These are phyloP conservation scores for Trametes versicolor DNA, from an alignment of 1,284 basidiomycete species.

Conservation along the genomic window DNA sequence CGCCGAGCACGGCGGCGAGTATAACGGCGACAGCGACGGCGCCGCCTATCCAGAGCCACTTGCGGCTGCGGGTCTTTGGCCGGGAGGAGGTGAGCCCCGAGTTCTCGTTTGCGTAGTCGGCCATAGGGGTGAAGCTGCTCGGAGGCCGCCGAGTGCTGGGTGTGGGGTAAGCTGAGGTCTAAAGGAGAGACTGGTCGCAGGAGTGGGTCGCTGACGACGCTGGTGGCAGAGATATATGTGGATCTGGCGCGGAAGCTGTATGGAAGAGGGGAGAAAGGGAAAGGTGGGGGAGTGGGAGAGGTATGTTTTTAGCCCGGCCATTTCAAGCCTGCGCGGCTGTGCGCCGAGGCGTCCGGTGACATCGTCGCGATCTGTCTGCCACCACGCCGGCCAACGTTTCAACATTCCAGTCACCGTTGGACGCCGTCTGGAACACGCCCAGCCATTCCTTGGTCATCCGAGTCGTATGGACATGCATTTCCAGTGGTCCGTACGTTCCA, in stretches of 20 bases:
- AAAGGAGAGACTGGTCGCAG: conserved; percentile 32
- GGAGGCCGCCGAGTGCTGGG: conserved; percentile 24
- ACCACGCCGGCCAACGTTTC: background rate
- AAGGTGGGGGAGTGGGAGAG: conserved; percentile 1
- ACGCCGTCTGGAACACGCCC: conserved; percentile 8
- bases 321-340: conserved; percentile 20
- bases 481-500: background rate
- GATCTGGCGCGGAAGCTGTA: conserved; percentile 8
- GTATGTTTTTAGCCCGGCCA: conserved; percentile 24
- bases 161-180: conserved; percentile 10
- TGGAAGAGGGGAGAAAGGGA: conserved; percentile 1
- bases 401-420: conserved; percentile 4
- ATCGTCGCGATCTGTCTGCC: background rate
- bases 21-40: conserved; percentile 74
- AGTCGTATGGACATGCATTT: conserved; percentile 4
- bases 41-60: conserved; percentile 74
- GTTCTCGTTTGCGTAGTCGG: conserved; percentile 65
- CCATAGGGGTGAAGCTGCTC: conserved; percentile 25
- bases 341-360: conserved; percentile 13
- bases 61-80: conserved; percentile 52
- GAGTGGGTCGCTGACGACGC: conserved; percentile 16
- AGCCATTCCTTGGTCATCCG: conserved; percentile 1
- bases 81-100: conserved; percentile 65
- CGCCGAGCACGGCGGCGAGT: conserved; percentile 82
- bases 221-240: conserved; percentile 10